Evolutionary conservation across 2,329 filamentous ascomycete genomes (phyloP).

Genomic region (Fusarium sp.): DNA sequence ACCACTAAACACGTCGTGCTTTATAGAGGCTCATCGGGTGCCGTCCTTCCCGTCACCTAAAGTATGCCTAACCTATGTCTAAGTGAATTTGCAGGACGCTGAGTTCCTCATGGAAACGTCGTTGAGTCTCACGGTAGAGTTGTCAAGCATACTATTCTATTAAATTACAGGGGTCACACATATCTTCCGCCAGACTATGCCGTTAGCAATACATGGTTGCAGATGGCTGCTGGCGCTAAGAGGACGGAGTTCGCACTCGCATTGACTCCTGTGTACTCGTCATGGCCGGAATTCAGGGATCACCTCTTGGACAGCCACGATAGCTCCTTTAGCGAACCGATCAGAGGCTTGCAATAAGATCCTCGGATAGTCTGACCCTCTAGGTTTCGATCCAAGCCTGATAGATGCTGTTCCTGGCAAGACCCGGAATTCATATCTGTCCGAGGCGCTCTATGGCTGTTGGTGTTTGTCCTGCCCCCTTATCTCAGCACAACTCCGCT

Average conservation of each 20-base stretch:
- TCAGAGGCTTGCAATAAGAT: conserved; percentile 21
- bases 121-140: neutral
- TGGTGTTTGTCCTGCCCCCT: neutral
- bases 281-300: conserved; percentile 31
- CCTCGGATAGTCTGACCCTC: neutral
- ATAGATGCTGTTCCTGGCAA: conserved; percentile 1
- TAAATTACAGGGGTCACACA: too few species aligned
- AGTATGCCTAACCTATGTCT: too few species aligned
- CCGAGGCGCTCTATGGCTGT: conserved; percentile 18
- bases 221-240: neutral
- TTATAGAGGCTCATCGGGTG: conserved; percentile 18
- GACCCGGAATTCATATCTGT: conserved; percentile 26
- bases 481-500: conserved; percentile 26
- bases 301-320: neutral
- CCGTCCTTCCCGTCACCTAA: too few species aligned
- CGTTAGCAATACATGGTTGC: neutral
- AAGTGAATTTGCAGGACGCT: too few species aligned
- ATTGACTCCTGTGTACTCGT: conserved; percentile 21
- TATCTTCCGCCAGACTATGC: too few species aligned
- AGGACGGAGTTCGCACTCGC: conserved; percentile 24
- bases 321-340: conserved; percentile 15
- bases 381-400: conserved; percentile 7
- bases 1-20: too few species aligned
- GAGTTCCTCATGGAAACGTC: too few species aligned
- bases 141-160: neutral